These are phyloP conservation scores for Diospyros lotus DNA, from an alignment of 148 eudicot genomes.

Conservation along the genomic window DNA sequence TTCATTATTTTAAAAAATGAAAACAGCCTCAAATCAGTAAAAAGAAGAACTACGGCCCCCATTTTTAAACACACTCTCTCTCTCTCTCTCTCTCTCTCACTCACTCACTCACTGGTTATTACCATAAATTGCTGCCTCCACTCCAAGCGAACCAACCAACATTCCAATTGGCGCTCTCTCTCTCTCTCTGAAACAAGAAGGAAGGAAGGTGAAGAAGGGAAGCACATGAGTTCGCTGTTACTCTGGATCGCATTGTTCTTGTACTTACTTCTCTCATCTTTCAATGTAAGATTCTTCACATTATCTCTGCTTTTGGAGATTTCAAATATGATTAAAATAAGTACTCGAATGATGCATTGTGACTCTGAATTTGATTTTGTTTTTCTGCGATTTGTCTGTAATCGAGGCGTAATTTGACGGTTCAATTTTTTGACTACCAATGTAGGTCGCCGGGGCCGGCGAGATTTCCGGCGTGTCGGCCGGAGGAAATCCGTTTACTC, in stretches of 20 bases:
- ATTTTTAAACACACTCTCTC: not conserved
- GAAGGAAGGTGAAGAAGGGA: conserved; percentile 6
- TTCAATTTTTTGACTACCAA: not conserved
- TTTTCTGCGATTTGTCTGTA: not conserved
- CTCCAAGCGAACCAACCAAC: conserved; percentile 39
- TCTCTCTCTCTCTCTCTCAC: conserved; percentile 4
- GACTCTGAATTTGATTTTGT: not conserved
- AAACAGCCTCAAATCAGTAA: too few relatives aligned
- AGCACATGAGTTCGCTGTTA: conserved; percentile 22
- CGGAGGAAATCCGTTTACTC: conserved; percentile 43
- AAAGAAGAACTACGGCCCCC: too few relatives aligned
- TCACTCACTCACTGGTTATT: not conserved
- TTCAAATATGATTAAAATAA: not conserved
- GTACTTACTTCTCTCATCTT: conserved; percentile 25
- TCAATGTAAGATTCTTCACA: conserved; percentile 26
- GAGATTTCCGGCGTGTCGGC: conserved; percentile 1
- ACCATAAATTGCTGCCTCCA: conserved; percentile 32
- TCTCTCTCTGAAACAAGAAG: not conserved
- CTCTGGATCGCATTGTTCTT: conserved; percentile 7
- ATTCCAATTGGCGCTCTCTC: conserved; percentile 28
- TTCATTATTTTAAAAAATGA: too few relatives aligned
- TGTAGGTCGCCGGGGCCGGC: conserved; percentile 40
- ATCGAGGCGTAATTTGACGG: too few relatives aligned
- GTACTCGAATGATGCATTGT: too few relatives aligned
- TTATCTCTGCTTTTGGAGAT: not conserved